Evolutionary conservation across 306 rosid species (phyloP), one percentile per base, ranked within the genome.

Genomic region (Fragaria ananassa): DNA sequence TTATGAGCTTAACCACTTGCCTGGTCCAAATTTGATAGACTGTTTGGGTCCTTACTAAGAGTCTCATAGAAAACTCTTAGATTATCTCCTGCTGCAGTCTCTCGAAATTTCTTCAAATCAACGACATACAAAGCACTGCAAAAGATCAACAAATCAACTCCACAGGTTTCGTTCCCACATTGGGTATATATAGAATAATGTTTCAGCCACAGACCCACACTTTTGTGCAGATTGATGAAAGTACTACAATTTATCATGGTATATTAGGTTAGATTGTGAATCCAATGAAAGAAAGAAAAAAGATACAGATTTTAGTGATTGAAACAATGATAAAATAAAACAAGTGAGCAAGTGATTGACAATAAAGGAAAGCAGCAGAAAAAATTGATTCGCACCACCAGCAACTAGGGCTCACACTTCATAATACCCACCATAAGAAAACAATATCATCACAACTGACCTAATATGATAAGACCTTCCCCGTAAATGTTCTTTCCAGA

Each of bases 51-150:
- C 92, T 92, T 96, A 84, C 99, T 96, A 61, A 96, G 99, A 80
- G 92, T 91, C 85, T 96, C 99, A 56, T 96, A 96, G 88, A 96
- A 87, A 79, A 96, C 99, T 84, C 99, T 87, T n/a, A 96, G 97
- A 85, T 96, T 91, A 85, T 96, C 99, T 85, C 99, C 98, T 12
- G 99, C 96, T 35, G 99, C 99, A 71, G 99, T 95, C 86, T 92
- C 96, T 72, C 97, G 89, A 78, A 95, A 92, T 87, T 89, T 96
- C 88, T 91, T 89, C 84, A 92, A 84, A 79, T 96, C 98, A 73
- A 96, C 99, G 44, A 96, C 99, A 80, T 96, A 96, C 79, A 96
- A 85, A 79, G 99, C 98, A 83, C 99, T 96, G 93, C 82, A 72
- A 46, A 51, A 84, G 71, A 85, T 58, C 37, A 72, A 18, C 39